These are phyloP conservation scores for Plantago major DNA, from an alignment of 257 asterid genomes.

Conservation along the genomic window DNA sequence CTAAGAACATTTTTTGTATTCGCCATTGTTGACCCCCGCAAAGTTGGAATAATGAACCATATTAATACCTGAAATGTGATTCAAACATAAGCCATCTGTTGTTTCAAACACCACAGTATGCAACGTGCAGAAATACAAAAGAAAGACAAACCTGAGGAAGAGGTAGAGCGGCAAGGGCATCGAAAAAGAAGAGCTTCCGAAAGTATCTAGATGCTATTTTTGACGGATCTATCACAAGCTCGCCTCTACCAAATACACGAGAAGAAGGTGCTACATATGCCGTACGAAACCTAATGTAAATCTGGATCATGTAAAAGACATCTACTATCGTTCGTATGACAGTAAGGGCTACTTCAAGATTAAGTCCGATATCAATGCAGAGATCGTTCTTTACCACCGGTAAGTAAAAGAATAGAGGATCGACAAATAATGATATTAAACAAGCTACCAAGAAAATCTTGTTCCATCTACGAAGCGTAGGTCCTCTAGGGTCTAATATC, in stretches of 20 bases:
- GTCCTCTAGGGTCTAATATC: slow-evolving; percentile 92
- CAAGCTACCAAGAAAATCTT: slow-evolving; percentile 80
- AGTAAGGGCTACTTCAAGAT: slow-evolving; percentile 61
- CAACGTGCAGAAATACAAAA: not conserved
- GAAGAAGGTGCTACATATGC: slow-evolving; percentile 98
- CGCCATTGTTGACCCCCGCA: slow-evolving; percentile 69
- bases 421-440: slow-evolving; percentile 79
- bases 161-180: slow-evolving; percentile 74
- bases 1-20: slow-evolving; percentile 88
- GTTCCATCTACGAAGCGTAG: slow-evolving; percentile 74
- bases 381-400: slow-evolving; percentile 44
- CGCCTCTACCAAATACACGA: slow-evolving; percentile 97
- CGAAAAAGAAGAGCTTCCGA: slow-evolving; percentile 59
- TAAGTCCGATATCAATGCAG: slow-evolving; percentile 69
- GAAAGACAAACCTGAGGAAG: slow-evolving; percentile 78
- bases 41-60: slow-evolving; percentile 67
- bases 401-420: slow-evolving; percentile 87
- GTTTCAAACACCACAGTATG: not conserved
- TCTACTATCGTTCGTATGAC: slow-evolving; percentile 71
- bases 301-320: slow-evolving; percentile 66
- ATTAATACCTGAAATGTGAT: slow-evolving; percentile 49
- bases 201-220: slow-evolving; percentile 63
- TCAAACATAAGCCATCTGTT: not conserved
- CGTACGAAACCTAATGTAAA: slow-evolving; percentile 62
- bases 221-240: slow-evolving; percentile 77